Evolutionary conservation across 148 eudicot genomes (phyloP).

Genomic region (Vaccinium vitisidaea): DNA sequence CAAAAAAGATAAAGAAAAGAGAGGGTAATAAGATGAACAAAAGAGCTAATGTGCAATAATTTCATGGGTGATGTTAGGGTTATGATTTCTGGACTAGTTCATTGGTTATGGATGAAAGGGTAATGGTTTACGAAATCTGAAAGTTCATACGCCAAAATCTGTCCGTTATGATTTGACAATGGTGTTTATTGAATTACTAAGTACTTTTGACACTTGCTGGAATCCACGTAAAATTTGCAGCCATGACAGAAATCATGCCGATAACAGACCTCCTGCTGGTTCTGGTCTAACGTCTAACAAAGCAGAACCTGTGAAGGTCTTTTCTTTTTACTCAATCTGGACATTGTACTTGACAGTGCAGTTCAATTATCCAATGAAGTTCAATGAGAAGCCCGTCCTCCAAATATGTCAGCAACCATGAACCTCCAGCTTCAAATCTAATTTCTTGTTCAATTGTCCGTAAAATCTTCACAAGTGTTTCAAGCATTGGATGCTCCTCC

Average conservation of each 20-base stretch:
- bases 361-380: neutral
- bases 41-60: neutral
- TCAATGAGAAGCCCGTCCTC: neutral
- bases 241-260: neutral
- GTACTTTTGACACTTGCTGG: neutral
- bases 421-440: neutral
- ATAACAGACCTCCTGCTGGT: neutral
- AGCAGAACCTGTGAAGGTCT: neutral
- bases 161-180: neutral
- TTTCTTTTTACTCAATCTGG: neutral
- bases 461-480: neutral
- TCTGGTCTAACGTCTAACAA: neutral
- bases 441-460: neutral
- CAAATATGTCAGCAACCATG: neutral
- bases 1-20: neutral
- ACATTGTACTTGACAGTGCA: too few relatives aligned
- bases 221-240: neutral
- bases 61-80: neutral
- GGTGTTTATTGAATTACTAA: neutral
- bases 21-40: neutral
- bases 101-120: neutral
- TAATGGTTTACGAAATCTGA: neutral
- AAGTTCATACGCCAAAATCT: neutral
- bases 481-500: neutral
- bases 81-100: neutral